Percentiles rank a stretch among this genome's conserved stretches.
These are phyloP conservation scores for Pezicula rhizophila DNA, from an alignment of 2,329 filamentous ascomycete species.

Conservation along the genomic window DNA sequence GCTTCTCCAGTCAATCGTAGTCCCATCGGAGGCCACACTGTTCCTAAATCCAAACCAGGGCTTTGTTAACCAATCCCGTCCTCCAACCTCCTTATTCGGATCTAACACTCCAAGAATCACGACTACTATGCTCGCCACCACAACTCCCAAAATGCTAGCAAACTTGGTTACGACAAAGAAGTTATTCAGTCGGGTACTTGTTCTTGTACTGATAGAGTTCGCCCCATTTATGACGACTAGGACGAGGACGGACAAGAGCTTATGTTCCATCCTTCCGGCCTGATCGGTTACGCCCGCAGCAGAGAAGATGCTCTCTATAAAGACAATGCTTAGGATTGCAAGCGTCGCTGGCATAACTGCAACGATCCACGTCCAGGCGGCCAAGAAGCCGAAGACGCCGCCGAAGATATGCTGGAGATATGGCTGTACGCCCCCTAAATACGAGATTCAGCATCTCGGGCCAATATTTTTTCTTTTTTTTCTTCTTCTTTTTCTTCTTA, in stretches of 20 bases:
- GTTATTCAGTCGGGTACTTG: constrained; percentile 48
- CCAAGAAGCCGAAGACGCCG: constrained; percentile 54
- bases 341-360: constrained; percentile 59
- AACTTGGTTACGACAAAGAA: constrained; percentile 52
- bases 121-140: constrained; percentile 43
- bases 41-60: constrained; percentile 50
- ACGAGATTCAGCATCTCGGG: no score
- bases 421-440: constrained; percentile 51
- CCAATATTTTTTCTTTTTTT: no score
- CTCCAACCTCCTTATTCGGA: constrained; percentile 33
- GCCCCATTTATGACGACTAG: constrained; percentile 41
- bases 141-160: constrained; percentile 39
- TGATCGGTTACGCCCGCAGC: constrained; percentile 41
- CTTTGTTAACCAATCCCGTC: constrained; percentile 44
- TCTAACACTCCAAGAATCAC: constrained; percentile 34
- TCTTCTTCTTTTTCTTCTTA: no score
- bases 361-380: constrained; percentile 61
- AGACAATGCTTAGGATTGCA: constrained; percentile 59
- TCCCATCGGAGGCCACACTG: constrained; percentile 43
- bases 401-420: constrained; percentile 57
- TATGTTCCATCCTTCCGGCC: constrained; percentile 37
- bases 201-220: constrained; percentile 50
- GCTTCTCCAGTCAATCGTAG: constrained; percentile 39
- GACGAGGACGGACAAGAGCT: constrained; percentile 44
- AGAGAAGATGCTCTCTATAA: constrained; percentile 54